Evolutionary conservation across 768 basidiomycete genomes (phyloP), one percentile per base, ranked within the genome.

Genomic region (Gymnopilus dilepis): DNA sequence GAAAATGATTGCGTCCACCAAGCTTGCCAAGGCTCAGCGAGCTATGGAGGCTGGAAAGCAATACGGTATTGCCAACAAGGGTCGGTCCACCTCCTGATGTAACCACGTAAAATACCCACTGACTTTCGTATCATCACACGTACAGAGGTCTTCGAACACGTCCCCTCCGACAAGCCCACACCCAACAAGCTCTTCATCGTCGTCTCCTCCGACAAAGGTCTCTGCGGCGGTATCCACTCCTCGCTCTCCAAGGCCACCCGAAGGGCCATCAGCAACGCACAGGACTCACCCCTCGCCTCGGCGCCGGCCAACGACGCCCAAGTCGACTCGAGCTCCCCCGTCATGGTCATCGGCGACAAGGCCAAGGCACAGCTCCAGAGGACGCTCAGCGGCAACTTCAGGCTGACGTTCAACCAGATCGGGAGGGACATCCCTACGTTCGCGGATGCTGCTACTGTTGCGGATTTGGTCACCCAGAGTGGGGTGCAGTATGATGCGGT

Each of bases 1-100:
- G 94, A 97, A 97, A 85, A 96, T 99, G 87, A 97, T 98, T 84
- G 97, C 96, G 60, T 98, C 97, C 53, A 97, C 96, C 55, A 95
- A 96, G 77, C 89, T 99, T 34, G 86, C 89, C 70, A 95, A 97
- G 80, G 97, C 97, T 56, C 94, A 97, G 82, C 86, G 89, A 68
- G 94, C 95, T 63, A 96, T 98, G 94, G 79, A 81, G 65, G 85
- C 85, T 56, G 97, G 95, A 68, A 98, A 97, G 83, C 78, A 88
- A 70, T 97, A 98, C 78, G 97, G 97, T 66, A 75, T 88, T 65
- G 94, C 96, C 73, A 96, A 95, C 82, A 82, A 90, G 65, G 94
- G 94, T 94, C 66, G 65, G 87, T 79, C 13, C 22, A 37, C 42
- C 24, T 38, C 60, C 41, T 67, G 22, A 63, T 56, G 30, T 62